These are phyloP conservation scores for Paraphaeosphaeria minitans DNA, from an alignment of 2,329 filamentous ascomycete species.

Conservation along the genomic window DNA sequence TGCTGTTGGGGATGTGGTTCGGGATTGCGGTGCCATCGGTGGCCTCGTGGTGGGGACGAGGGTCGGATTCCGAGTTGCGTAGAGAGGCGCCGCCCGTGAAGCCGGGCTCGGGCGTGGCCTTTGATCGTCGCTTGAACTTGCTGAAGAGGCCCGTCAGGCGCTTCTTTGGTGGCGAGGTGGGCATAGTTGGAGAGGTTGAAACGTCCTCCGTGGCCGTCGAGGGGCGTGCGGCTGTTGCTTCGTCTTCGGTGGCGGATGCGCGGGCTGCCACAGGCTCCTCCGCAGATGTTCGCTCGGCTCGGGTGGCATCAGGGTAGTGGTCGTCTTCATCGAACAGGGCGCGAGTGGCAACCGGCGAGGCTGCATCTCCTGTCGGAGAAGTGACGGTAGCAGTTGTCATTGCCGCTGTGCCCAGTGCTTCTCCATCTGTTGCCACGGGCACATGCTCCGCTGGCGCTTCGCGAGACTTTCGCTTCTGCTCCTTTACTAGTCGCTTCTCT, in stretches of 20 bases:
- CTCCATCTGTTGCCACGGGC: slow-evolving; percentile 13
- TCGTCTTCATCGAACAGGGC: slow-evolving; percentile 22
- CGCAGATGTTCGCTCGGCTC: slow-evolving; percentile 7
- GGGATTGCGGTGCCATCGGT: slow-evolving; percentile 17
- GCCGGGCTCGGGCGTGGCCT: slow-evolving; percentile 39
- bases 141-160: slow-evolving; percentile 45
- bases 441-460: slow-evolving; percentile 31
- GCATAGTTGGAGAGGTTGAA: slow-evolving; percentile 31
- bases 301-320: slow-evolving; percentile 25
- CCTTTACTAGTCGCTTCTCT: slow-evolving; percentile 56
- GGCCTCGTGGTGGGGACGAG: slow-evolving; percentile 10
- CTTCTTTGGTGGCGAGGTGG: slow-evolving; percentile 33
- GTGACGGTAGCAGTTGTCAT: slow-evolving; percentile 26
- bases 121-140: slow-evolving; percentile 48
- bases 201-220: slow-evolving; percentile 5
- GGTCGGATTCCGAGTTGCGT: slow-evolving; percentile 24
- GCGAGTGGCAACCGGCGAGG: slow-evolving; percentile 10
- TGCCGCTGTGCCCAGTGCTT: slow-evolving; percentile 44
- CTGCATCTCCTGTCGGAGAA: slow-evolving; percentile 12
- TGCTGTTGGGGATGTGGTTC: slow-evolving; percentile 11
- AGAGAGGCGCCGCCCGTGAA: slow-evolving; percentile 53
- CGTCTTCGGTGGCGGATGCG: background rate
- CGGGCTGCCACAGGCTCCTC: slow-evolving; percentile 7
- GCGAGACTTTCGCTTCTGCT: slow-evolving; percentile 60
- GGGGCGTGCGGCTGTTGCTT: slow-evolving; percentile 3